Base-by-base conservation (phyloP, 2,329 filamentous ascomycete genomes). In the Alternaria brassicae region DNA sequence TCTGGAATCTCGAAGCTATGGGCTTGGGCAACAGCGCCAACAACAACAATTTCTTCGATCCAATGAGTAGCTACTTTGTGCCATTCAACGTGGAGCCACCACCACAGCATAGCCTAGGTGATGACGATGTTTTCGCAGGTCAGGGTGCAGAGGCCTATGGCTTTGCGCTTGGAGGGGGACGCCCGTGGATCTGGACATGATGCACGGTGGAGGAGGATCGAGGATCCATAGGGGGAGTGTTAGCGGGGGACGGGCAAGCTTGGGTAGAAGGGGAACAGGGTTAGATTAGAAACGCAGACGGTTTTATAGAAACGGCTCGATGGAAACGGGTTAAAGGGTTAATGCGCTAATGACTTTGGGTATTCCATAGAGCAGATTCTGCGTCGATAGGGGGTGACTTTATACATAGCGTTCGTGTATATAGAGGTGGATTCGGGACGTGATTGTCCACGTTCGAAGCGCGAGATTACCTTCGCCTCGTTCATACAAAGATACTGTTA, bases 21-120 rank as follows among this genome's bases (percentile, higher is more conserved):
- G 71, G 69, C 28, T 63, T 73, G 51, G 64, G 62, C 0, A 47
- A 49, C 19, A 66, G 64, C 40, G 67, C 69, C 6, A 53, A 42
- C 28, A 58, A 49, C 1, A 67, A 65, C 21, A 69, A 72, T 6
- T 75, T 77, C 61, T 70, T 72, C 60, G 80, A 82, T 58, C 79
- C 80, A 1, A 80, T 78, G 44, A 89, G 89, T 52, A 91, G 91
- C 5, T 98, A 93, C 91, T 96, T 96, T 77, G 88, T 96, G 82
- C 92, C 93, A 1, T 96, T 97, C 78, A 96, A 96, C 73, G 88
- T 96, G 78, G 91, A 95, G 58, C 91, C 92, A 19, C 88, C 91
- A 0, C 66, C 66, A 8, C 56, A 58, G 19, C 50, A 58, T 3
- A 42, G 17, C n/a, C 53, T 75, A 19, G 78, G 74, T 2, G 78